Percentiles rank a stretch among this genome's conserved stretches.
Evolutionary conservation across 2,329 filamentous ascomycete genomes (phyloP).

Genomic region (Ophiostoma sp.): DNA sequence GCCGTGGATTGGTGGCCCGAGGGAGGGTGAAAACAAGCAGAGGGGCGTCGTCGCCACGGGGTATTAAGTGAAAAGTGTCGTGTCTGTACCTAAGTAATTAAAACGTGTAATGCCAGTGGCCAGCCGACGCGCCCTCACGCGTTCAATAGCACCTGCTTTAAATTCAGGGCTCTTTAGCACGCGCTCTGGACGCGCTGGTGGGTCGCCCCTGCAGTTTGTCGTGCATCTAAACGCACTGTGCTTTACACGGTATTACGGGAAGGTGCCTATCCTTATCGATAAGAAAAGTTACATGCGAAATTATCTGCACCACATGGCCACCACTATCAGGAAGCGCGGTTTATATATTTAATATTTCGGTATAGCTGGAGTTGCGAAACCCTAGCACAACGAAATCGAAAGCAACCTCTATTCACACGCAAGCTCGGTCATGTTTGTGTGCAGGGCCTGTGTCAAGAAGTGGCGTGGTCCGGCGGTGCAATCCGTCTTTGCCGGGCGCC

Average conservation of each 20-base stretch:
- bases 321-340: background rate
- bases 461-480: conserved; percentile 14
- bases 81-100: conserved; percentile 7
- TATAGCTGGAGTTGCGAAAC: background rate
- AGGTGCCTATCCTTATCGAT: conserved; percentile 14
- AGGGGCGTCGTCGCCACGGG: conserved; percentile 9
- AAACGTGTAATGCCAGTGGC: background rate
- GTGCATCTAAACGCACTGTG: background rate
- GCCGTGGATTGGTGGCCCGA: conserved; percentile 7
- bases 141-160: conserved; percentile 7
- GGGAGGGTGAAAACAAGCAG: background rate
- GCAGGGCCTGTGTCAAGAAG: conserved; percentile 36
- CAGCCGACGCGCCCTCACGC: conserved; percentile 19
- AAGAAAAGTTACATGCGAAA: conserved; percentile 12
- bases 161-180: conserved; percentile 9
- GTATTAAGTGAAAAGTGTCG: background rate
- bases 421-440: conserved; percentile 36
- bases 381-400: background rate
- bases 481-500: background rate
- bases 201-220: background rate
- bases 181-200: conserved; percentile 19
- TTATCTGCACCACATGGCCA: background rate
- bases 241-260: conserved; percentile 7
- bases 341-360: background rate
- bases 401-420: background rate